phyloP scores from a whole-genome alignment of 202 grass and related monocot genomes.

The Schoenoplectus triqueter region DNA sequence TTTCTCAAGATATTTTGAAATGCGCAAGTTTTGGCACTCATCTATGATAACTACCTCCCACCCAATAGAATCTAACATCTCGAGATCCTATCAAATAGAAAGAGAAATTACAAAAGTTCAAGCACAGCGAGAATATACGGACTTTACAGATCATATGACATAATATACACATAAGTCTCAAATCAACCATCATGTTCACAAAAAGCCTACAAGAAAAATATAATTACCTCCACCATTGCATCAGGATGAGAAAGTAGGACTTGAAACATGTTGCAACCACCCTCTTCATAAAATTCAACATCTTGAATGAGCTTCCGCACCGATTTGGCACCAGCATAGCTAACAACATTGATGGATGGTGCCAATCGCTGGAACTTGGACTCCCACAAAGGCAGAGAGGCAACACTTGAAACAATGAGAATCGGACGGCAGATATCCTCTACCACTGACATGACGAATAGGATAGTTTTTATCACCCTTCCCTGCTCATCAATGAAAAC shows the following conservation, averaged over 20 bases:
- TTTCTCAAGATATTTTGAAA: conserved; percentile 73
- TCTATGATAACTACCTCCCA: conserved; percentile 84
- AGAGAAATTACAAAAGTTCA: conserved; percentile 29
- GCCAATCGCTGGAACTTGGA: conserved; percentile 72
- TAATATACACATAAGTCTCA: neutral
- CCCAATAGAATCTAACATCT: conserved; percentile 56
- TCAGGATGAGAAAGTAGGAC: conserved; percentile 81
- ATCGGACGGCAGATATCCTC: conserved; percentile 61
- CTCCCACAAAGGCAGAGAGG: conserved; percentile 78
- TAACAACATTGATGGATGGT: conserved; percentile 71
- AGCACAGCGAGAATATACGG: conserved; percentile 3
- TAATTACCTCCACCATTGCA: conserved; percentile 73
- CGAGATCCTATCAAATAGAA: conserved; percentile 58
- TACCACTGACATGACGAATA: conserved; percentile 66
- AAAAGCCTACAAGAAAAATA: conserved; percentile 36
- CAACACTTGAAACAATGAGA: conserved; percentile 62
- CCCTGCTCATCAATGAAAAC: conserved; percentile 82
- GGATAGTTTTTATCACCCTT: conserved; percentile 78
- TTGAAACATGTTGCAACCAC: conserved; percentile 74
- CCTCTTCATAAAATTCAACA: conserved; percentile 72
- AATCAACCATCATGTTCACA: conserved; percentile 17
- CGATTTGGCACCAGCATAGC: conserved; percentile 71
- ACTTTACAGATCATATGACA: neutral
- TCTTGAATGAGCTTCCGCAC: conserved; percentile 68
- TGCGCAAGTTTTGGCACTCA: conserved; percentile 70